A percentile compares a stretch with the other conserved stretches of the same genome.
phyloP scores from a whole-genome alignment of 2,329 filamentous ascomycete genomes.

The Fusarium tricinctum region DNA sequence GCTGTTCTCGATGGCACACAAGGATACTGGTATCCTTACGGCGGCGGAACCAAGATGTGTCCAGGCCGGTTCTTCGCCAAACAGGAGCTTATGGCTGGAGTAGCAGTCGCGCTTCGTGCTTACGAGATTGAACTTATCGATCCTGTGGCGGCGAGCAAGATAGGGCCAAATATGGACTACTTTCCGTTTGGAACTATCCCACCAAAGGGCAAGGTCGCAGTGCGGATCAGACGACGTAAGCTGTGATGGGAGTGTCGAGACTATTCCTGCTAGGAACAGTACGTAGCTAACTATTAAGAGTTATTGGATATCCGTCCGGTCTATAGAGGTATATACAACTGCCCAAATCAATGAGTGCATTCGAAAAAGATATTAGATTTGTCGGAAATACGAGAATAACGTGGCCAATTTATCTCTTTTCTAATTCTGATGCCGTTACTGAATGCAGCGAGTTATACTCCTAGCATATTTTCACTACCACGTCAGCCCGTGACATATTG shows the following conservation, averaged over 20 bases:
- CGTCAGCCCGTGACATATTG: too few relatives aligned
- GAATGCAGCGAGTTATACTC: too few relatives aligned
- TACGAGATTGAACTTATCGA: slow-evolving; percentile 52
- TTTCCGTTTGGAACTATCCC: slow-evolving; percentile 47
- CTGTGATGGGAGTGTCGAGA: not conserved
- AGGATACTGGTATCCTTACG: slow-evolving; percentile 54
- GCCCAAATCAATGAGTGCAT: too few relatives aligned
- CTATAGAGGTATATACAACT: too few relatives aligned
- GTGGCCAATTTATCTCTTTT: too few relatives aligned
- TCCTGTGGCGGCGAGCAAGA: slow-evolving; percentile 12
- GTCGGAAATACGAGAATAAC: too few relatives aligned
- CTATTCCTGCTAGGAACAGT: too few relatives aligned
- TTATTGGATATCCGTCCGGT: too few relatives aligned
- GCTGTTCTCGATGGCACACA: slow-evolving; percentile 42
- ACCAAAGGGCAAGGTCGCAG: slow-evolving; percentile 32
- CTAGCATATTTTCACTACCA: too few relatives aligned
- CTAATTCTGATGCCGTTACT: too few relatives aligned
- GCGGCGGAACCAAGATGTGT: slow-evolving; percentile 53
- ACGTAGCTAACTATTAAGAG: too few relatives aligned
- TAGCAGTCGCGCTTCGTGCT: slow-evolving; percentile 51
- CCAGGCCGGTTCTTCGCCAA: slow-evolving; percentile 56
- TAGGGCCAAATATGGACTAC: slow-evolving; percentile 41
- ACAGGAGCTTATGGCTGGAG: slow-evolving; percentile 50
- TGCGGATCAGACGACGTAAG: slow-evolving; percentile 30
- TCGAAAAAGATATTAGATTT: too few relatives aligned